Percentiles rank a stretch among this genome's conserved stretches.
Evolutionary conservation across 1,284 basidiomycete genomes (phyloP).

Genomic region (Afroboletus lepidellus): DNA sequence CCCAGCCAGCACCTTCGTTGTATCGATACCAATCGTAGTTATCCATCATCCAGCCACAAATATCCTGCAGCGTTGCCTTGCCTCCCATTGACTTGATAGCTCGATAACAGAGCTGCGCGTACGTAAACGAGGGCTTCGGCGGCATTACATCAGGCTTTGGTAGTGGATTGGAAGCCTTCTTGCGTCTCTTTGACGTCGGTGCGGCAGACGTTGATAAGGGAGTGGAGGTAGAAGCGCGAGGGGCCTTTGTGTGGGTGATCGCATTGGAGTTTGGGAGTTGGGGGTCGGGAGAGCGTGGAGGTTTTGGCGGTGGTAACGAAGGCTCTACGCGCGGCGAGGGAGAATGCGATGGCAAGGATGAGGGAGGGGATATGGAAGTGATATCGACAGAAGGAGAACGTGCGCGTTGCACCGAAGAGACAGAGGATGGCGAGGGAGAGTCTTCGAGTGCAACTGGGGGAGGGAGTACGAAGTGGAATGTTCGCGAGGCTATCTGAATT

Average conservation of each 20-base stretch:
- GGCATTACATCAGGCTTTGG: conserved; percentile 74
- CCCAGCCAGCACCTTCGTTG: conserved; percentile 81
- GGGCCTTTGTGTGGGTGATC: conserved; percentile 52
- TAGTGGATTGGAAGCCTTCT: conserved; percentile 53
- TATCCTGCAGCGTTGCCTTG: conserved; percentile 88
- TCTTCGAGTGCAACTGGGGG: conserved; percentile 68
- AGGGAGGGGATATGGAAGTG: conserved; percentile 78
- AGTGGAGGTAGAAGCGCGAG: conserved; percentile 13
- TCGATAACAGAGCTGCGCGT: conserved; percentile 76
- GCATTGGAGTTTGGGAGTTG: conserved; percentile 60
- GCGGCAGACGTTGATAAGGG: conserved; percentile 9
- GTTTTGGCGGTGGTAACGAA: conserved; percentile 36
- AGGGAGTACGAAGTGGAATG: conserved; percentile 95
- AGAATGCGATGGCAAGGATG: conserved; percentile 70
- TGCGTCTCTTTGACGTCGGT: conserved; percentile 61
- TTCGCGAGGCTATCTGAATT: conserved; percentile 97
- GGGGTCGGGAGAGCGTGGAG: conserved; percentile 39
- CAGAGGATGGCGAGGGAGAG: conserved; percentile 72
- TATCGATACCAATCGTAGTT: conserved; percentile 88
- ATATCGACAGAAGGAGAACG: conserved; percentile 76
- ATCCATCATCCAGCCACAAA: conserved; percentile 88
- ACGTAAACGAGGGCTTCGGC: conserved; percentile 73
- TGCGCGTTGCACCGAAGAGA: conserved; percentile 55
- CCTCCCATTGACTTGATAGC: conserved; percentile 78
- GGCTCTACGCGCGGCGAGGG: conserved; percentile 50